Percentiles rank a stretch among this genome's conserved stretches.
Conservation (phyloP, 148 eudicot species). For the Euryodendron excelsum region DNA sequence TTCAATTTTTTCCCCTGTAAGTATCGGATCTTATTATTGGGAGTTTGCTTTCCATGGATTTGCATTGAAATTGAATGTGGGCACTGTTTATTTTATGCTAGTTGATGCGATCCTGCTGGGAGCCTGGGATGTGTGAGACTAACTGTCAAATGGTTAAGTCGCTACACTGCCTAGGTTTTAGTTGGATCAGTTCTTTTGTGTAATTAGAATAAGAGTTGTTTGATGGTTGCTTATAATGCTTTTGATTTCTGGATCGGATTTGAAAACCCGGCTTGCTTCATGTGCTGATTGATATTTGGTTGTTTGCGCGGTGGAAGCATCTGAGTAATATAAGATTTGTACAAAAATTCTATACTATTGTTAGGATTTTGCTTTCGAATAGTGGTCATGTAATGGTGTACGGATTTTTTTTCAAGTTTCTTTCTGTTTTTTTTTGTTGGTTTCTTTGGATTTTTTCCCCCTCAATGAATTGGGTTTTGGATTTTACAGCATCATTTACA, state of each 20-base stretch:
- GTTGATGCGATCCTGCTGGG: neutral
- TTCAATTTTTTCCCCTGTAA: neutral
- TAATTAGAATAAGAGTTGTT: neutral
- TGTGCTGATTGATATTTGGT: neutral
- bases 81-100: neutral
- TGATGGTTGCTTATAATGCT: too few relatives aligned
- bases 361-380: constrained; percentile 2
- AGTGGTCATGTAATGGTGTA: neutral
- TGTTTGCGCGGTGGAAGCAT: neutral
- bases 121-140: neutral
- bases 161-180: neutral
- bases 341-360: neutral
- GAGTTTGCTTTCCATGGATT: neutral
- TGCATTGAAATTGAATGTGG: neutral
- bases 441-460: neutral
- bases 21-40: neutral
- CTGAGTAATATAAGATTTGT: neutral
- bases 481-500: neutral
- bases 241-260: neutral
- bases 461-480: neutral
- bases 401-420: neutral
- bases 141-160: neutral
- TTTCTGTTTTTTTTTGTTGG: neutral
- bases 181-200: neutral
- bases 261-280: neutral